These are phyloP conservation scores for Suhomyces ambrosiae DNA, from an alignment of 1,139 yeast genomes.

Conservation along the genomic window DNA sequence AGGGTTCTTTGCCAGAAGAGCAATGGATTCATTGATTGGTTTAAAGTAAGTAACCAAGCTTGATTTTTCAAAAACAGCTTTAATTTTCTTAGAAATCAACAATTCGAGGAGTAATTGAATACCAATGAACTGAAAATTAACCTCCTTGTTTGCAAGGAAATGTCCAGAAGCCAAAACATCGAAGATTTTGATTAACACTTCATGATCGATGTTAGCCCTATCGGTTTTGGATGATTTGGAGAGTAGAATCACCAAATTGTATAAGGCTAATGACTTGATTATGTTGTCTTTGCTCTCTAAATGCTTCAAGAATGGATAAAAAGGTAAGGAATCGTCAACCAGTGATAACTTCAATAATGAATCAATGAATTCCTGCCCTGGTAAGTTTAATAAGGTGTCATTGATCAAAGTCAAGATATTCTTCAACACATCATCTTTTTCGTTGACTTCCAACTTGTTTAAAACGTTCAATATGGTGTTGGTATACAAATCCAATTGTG, in stretches of 20 bases:
- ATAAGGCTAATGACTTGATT: conserved; percentile 48
- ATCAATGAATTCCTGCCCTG: conserved; percentile 43
- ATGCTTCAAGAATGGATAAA: conserved; percentile 55
- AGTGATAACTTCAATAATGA: conserved; percentile 48
- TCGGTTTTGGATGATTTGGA: conserved; percentile 26
- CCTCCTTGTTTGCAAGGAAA: conserved; percentile 51
- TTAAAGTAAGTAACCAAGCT: conserved; percentile 56
- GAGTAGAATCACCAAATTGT: conserved; percentile 47
- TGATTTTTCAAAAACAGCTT: conserved; percentile 58
- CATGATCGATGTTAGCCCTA: conserved; percentile 25
- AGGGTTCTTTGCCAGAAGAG: conserved; percentile 38
- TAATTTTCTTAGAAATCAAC: conserved; percentile 58
- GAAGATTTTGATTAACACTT: conserved; percentile 44
- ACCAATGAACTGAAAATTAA: conserved; percentile 62
- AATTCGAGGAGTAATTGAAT: conserved; percentile 69
- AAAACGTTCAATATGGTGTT: conserved; percentile 58
- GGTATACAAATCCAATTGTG: conserved; percentile 57
- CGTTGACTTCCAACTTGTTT: conserved; percentile 45
- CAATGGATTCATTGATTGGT: conserved; percentile 44
- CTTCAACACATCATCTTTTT: conserved; percentile 72
- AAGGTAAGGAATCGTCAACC: conserved; percentile 56
- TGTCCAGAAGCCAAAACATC: conserved; percentile 40
- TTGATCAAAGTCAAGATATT: conserved; percentile 69
- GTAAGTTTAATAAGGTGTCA: conserved; percentile 55
- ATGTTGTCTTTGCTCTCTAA: conserved; percentile 50